Percentiles rank a stretch among this genome's conserved stretches.
Conservation (phyloP, 2,329 filamentous ascomycete species). For the Alternaria hordeiaustralica region DNA sequence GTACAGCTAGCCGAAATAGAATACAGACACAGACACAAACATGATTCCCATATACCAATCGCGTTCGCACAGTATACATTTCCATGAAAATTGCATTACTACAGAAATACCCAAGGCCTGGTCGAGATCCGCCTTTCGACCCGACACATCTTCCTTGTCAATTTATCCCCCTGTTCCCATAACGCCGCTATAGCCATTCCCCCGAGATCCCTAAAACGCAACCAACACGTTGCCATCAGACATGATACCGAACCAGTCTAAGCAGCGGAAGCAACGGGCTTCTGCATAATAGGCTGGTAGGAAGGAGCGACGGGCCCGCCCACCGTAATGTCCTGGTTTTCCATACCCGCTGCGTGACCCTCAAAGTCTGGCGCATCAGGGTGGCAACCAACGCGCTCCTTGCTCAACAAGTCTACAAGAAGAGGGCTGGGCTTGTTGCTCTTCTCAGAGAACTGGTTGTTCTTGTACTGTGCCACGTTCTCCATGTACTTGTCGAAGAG, state of each 20-base stretch:
- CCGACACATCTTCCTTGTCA: not conserved
- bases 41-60: not conserved
- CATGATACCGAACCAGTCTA: slow-evolving; percentile 7
- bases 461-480: slow-evolving; percentile 88
- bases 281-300: slow-evolving; percentile 40
- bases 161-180: not conserved
- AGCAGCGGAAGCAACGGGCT: slow-evolving; percentile 42
- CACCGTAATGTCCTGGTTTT: slow-evolving; percentile 37
- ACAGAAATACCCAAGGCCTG: not conserved
- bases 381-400: slow-evolving; percentile 89
- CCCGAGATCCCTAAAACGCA: slow-evolving; percentile 1
- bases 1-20: not conserved
- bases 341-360: slow-evolving; percentile 35
- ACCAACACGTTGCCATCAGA: not conserved
- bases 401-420: slow-evolving; percentile 87
- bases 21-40: not conserved
- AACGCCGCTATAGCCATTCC: not conserved
- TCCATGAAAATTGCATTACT: not conserved
- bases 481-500: slow-evolving; percentile 96
- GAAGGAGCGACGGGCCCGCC: slow-evolving; percentile 37
- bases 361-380: slow-evolving; percentile 48
- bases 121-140: not conserved
- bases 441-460: slow-evolving; percentile 74
- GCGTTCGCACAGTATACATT: not conserved
- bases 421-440: slow-evolving; percentile 88